Evolutionary conservation across 2,329 filamentous ascomycete genomes (phyloP).

Genomic region (Fusarium bactridioides): DNA sequence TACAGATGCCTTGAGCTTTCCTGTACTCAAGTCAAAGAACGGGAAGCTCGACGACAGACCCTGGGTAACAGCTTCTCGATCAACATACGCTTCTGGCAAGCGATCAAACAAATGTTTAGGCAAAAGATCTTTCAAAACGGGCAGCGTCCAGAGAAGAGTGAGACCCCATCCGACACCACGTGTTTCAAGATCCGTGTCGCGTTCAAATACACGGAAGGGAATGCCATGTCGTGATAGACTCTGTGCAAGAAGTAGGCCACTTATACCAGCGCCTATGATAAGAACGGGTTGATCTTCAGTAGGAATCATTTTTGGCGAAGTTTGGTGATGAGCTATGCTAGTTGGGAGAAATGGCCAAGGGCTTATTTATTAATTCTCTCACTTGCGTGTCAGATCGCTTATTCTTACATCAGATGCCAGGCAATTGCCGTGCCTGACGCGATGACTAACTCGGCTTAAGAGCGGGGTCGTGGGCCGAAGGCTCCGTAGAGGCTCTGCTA

Average conservation of each 20-base stretch:
- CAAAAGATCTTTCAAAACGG: slow-evolving; percentile 59
- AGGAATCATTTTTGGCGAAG: neutral
- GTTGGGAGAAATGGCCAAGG: fast-evolving
- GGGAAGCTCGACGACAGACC: slow-evolving; percentile 59
- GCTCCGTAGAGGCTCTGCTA: neutral
- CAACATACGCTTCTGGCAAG: slow-evolving; percentile 61
- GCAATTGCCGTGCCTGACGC: neutral
- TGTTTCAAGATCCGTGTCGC: slow-evolving; percentile 55
- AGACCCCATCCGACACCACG: slow-evolving; percentile 68
- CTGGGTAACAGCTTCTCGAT: slow-evolving; percentile 56
- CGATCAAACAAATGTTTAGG: slow-evolving; percentile 54
- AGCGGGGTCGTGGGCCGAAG: neutral
- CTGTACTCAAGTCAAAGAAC: slow-evolving; percentile 64
- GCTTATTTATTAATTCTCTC: neutral
- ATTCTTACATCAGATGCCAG: neutral
- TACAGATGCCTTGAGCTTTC: slow-evolving; percentile 50
- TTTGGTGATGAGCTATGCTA: fast-evolving
- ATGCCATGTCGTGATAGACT: slow-evolving; percentile 44
- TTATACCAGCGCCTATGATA: slow-evolving; percentile 50
- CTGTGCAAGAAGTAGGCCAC: slow-evolving; percentile 50
- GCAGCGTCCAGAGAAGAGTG: slow-evolving; percentile 69
- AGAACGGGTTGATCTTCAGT: slow-evolving; percentile 39
- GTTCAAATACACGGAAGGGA: slow-evolving; percentile 60
- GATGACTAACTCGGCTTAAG: neutral
- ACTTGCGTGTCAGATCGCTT: neutral